Conservation (phyloP, 768 basidiomycete genomes). For the Trichaptum fuscoviolaceum region DNA sequence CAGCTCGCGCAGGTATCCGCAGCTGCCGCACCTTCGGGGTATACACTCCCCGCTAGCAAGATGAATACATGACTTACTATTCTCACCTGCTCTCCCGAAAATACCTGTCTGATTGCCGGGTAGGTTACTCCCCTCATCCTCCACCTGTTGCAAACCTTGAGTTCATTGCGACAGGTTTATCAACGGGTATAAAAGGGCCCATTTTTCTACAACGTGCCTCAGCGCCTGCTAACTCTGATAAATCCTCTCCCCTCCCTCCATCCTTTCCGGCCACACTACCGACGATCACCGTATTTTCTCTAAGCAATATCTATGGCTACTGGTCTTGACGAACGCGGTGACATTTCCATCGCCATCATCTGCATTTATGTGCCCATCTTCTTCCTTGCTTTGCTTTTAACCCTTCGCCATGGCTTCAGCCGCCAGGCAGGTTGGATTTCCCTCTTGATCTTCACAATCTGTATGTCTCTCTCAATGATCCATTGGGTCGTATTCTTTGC, state of each 20-base stretch:
- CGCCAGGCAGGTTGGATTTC: conserved; percentile 65
- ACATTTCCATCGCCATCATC: conserved; percentile 55
- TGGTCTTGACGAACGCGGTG: conserved; percentile 36
- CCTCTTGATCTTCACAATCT: conserved; percentile 52
- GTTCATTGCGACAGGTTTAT: no score
- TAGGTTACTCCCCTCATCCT: no score
- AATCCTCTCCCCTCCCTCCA: neutral
- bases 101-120: neutral
- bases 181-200: no score
- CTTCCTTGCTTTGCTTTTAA: conserved; percentile 37
- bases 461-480: conserved; percentile 30
- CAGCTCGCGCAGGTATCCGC: neutral
- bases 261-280: neutral
- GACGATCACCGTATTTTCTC: neutral
- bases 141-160: no score
- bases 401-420: conserved; percentile 50
- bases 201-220: neutral
- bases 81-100: neutral
- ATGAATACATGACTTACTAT: no score
- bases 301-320: conserved; percentile 17
- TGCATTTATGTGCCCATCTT: conserved; percentile 56
- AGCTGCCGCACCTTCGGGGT: neutral
- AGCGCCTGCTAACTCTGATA: neutral
- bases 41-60: no score
- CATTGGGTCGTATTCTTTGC: neutral